Evolutionary conservation across 169 alveolate genomes (phyloP).

Genomic region (Plasmodium yoelii): DNA sequence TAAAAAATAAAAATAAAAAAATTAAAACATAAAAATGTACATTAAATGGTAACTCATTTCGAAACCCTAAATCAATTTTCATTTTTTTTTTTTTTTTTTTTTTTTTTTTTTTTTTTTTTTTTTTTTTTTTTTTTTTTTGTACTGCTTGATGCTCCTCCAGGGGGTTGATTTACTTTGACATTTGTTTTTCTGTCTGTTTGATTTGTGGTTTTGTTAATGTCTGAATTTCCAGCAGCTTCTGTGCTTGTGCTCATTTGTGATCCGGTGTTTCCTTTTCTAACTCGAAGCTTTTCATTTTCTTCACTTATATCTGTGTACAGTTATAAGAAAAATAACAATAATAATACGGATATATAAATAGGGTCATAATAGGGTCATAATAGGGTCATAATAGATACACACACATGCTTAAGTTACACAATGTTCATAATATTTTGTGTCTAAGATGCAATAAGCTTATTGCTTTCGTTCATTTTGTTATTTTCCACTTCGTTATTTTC

Average conservation of each 20-base stretch:
- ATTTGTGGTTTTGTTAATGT: conserved; percentile 3
- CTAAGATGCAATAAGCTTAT: not conserved
- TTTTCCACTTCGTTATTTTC: too few relatives aligned
- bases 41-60: not conserved
- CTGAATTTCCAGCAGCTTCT: conserved; percentile 62
- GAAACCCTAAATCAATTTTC: conserved; percentile 30
- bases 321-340: not conserved
- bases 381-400: too few relatives aligned
- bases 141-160: conserved; percentile 87
- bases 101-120: not conserved
- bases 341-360: too few relatives aligned
- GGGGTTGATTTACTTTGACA: conserved; percentile 79
- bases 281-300: conserved; percentile 9
- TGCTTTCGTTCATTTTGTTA: not conserved
- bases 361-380: too few relatives aligned
- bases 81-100: not conserved
- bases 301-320: conserved; percentile 4
- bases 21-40: not conserved
- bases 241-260: conserved; percentile 1
- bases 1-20: not conserved
- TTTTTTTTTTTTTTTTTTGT: conserved; percentile 1
- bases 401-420: too few relatives aligned
- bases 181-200: conserved; percentile 49
- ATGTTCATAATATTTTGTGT: not conserved
- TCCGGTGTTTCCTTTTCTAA: conserved; percentile 7